phyloP scores from a whole-genome alignment of 2,329 filamentous ascomycete species.

The Verticillium nubilum region DNA sequence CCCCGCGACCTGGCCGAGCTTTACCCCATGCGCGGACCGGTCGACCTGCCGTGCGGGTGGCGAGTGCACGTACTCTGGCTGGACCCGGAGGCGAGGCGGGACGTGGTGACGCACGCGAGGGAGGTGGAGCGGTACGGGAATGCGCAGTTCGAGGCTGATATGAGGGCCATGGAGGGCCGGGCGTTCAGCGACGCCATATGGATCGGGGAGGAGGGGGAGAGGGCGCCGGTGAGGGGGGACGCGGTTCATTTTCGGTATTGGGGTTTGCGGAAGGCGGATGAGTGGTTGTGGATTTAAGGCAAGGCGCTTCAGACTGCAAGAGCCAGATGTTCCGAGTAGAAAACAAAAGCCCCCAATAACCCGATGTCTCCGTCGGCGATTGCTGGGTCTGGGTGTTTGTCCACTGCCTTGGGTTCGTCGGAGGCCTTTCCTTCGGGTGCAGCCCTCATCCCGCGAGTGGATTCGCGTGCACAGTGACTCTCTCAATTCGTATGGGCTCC shows the following conservation, averaged over 20 bases:
- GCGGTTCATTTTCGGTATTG: slow-evolving; percentile 6
- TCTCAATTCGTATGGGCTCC: slow-evolving; percentile 60
- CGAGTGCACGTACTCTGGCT: background rate
- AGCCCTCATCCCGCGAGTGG: slow-evolving; percentile 57
- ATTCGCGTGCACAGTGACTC: slow-evolving; percentile 72
- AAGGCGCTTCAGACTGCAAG: too few relatives aligned
- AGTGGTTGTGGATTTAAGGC: background rate
- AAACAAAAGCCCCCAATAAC: too few relatives aligned
- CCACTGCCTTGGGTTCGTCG: too few relatives aligned
- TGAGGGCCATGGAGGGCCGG: background rate
- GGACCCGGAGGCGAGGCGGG: background rate
- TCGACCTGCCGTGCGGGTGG: background rate
- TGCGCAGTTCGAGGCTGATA: slow-evolving; percentile 3
- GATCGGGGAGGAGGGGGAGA: slow-evolving; percentile 10
- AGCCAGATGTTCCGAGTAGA: too few relatives aligned
- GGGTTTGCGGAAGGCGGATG: background rate
- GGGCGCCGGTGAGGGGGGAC: slow-evolving; percentile 6
- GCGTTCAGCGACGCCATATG: slow-evolving; percentile 6
- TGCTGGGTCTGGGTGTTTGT: too few relatives aligned
- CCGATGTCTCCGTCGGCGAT: too few relatives aligned
- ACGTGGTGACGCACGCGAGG: background rate
- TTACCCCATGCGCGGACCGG: background rate
- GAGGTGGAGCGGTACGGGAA: background rate
- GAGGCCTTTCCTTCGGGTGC: background rate
- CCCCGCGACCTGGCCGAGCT: background rate